These are phyloP conservation scores for Corymbia maculata DNA, from an alignment of 345 rosid genomes.

Conservation along the genomic window DNA sequence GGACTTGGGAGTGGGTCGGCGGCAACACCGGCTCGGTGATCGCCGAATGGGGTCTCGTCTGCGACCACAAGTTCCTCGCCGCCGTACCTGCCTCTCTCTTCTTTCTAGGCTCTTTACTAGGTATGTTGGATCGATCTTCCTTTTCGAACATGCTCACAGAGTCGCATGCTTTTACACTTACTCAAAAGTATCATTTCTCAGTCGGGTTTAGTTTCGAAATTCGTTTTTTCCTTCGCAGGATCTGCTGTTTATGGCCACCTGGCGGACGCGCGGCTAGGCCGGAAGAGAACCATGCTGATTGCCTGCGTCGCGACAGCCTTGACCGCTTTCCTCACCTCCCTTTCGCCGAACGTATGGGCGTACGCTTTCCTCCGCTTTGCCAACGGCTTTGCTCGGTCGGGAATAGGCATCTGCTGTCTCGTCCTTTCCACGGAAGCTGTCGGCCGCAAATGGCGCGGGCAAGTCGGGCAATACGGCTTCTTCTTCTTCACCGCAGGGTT, in stretches of 20 bases:
- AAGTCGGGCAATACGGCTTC: slow-evolving; percentile 72
- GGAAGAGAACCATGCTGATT: slow-evolving; percentile 43
- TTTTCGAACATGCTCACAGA: not conserved
- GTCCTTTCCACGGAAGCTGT: slow-evolving; percentile 67
- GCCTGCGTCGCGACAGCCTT: slow-evolving; percentile 41
- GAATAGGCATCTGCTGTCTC: slow-evolving; percentile 59
- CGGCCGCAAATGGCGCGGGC: slow-evolving; percentile 68
- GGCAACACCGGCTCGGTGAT: slow-evolving; percentile 31
- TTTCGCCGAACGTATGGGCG: slow-evolving; percentile 64
- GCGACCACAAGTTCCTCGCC: slow-evolving; percentile 57
- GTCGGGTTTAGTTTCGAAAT: not conserved
- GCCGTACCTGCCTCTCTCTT: slow-evolving; percentile 69
- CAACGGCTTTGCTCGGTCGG: slow-evolving; percentile 49
- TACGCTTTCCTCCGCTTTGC: slow-evolving; percentile 56
- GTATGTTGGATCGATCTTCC: slow-evolving; percentile 6
- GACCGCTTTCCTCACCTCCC: slow-evolving; percentile 50
- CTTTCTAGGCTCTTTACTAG: slow-evolving; percentile 67
- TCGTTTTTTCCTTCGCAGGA: slow-evolving; percentile 18
- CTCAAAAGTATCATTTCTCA: not conserved
- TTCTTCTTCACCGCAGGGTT: slow-evolving; percentile 65
- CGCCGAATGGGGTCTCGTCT: slow-evolving; percentile 62
- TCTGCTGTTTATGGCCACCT: slow-evolving; percentile 45
- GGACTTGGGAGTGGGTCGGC: slow-evolving; percentile 74
- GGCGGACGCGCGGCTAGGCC: slow-evolving; percentile 51
- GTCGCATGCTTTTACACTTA: not conserved